Percentiles rank a stretch among this genome's conserved stretches.
Conservation (phyloP, 768 basidiomycete genomes). For the Macrolepiota albuminosa region DNA sequence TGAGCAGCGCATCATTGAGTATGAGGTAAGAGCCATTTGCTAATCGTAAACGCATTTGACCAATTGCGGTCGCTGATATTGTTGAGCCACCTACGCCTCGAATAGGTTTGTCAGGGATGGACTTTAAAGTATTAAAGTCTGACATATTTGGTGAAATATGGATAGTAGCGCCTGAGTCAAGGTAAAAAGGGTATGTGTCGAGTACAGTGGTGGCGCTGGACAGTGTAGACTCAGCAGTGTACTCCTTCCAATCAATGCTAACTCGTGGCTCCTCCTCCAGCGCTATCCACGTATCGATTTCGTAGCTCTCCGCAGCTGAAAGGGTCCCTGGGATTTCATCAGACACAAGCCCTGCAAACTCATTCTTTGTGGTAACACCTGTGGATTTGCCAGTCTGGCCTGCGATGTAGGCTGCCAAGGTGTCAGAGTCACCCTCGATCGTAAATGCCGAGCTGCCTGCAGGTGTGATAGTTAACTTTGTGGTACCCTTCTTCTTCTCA, state of each 20-base stretch:
- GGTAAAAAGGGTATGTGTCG: no score
- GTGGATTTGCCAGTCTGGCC: not conserved
- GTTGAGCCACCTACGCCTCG: rapidly evolving
- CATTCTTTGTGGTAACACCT: not conserved
- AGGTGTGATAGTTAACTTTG: not conserved
- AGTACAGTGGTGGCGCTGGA: no score
- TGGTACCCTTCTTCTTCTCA: not conserved
- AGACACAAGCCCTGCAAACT: not conserved
- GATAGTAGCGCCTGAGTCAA: no score
- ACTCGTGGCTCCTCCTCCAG: not conserved
- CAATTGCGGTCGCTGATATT: no score
- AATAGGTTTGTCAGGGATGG: no score
- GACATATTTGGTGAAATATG: no score
- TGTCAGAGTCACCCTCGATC: not conserved
- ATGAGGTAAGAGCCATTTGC: no score
- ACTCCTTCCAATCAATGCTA: not conserved
- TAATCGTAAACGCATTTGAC: no score
- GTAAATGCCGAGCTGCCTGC: not conserved
- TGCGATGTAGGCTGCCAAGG: no score
- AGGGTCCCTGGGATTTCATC: not conserved
- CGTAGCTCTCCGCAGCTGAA: not conserved
- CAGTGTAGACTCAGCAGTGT: no score
- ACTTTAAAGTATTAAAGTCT: no score
- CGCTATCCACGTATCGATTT: not conserved
- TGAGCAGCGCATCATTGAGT: no score